A percentile compares a stretch with the other conserved stretches of the same genome.
Evolutionary conservation across 441 rosid species (phyloP).

Genomic region (Gossypium aridum): DNA sequence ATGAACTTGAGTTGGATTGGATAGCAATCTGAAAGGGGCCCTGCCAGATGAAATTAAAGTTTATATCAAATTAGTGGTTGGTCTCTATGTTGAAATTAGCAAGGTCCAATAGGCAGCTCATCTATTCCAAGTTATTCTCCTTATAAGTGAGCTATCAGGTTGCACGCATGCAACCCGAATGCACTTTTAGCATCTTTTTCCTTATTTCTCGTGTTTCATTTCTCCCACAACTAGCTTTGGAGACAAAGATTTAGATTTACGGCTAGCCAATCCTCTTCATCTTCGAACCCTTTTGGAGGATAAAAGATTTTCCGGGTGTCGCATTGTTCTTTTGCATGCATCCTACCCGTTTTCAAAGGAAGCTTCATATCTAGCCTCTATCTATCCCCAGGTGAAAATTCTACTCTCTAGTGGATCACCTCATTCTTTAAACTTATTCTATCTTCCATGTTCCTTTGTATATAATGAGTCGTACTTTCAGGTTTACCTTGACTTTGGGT

Average conservation of each 20-base stretch:
- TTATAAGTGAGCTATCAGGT: slow-evolving; percentile 6
- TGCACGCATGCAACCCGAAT: not conserved
- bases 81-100: not conserved
- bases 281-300: slow-evolving; percentile 79
- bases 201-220: slow-evolving; percentile 5
- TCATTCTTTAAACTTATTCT: not conserved
- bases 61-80: not conserved
- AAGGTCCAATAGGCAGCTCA: not conserved
- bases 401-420: not conserved
- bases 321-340: slow-evolving; percentile 86
- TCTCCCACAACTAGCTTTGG: slow-evolving; percentile 55
- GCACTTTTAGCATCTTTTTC: not conserved
- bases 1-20: not conserved
- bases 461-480: slow-evolving; percentile 28
- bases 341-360: slow-evolving; percentile 96
- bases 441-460: slow-evolving; percentile 2
- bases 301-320: slow-evolving; percentile 64
- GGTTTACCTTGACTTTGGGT: slow-evolving; percentile 94
- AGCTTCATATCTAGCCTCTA: slow-evolving; percentile 86
- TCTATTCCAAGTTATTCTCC: slow-evolving; percentile 13
- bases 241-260: slow-evolving; percentile 89
- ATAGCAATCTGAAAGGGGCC: not conserved
- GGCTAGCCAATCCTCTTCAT: slow-evolving; percentile 83
- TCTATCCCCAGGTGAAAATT: slow-evolving; percentile 67
- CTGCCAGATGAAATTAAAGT: not conserved